Percentiles rank a stretch among this genome's conserved stretches.
These are phyloP conservation scores for Globisporangium spiculum DNA, from an alignment of 352 stramenopile species.

Conservation along the genomic window DNA sequence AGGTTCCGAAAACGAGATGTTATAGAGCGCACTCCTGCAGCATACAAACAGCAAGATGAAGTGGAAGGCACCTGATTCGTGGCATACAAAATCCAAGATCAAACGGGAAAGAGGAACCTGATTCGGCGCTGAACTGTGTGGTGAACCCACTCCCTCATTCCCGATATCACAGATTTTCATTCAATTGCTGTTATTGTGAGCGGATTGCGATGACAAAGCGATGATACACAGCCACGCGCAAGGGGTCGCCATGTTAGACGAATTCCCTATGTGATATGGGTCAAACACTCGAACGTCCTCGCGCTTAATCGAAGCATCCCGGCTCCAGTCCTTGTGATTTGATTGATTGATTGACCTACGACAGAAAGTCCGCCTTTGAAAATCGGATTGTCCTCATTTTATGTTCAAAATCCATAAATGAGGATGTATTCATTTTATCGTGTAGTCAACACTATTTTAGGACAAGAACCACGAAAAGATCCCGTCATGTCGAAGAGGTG, in stretches of 20 bases:
- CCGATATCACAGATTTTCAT: conserved; percentile 1
- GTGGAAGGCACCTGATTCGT: background rate
- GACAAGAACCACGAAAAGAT: background rate
- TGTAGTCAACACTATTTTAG: background rate
- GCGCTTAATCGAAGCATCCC: no score
- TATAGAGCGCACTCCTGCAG: conserved; percentile 1
- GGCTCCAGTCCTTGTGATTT: no score
- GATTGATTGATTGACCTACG: no score
- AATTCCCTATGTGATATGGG: no score
- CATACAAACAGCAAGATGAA: background rate
- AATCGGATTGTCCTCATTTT: background rate
- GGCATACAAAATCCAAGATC: background rate
- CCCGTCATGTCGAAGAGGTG: background rate
- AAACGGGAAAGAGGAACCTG: background rate
- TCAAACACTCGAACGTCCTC: no score
- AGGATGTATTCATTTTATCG: background rate
- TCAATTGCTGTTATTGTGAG: no score
- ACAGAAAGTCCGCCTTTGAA: no score
- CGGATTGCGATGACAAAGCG: background rate
- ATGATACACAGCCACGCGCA: background rate
- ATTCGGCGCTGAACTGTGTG: background rate
- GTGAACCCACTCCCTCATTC: background rate
- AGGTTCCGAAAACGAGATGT: conserved; percentile 8
- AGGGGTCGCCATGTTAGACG: background rate
- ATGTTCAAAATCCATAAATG: background rate